Conservation (phyloP, 306 rosid species). For the Medicago ruthenica region DNA sequence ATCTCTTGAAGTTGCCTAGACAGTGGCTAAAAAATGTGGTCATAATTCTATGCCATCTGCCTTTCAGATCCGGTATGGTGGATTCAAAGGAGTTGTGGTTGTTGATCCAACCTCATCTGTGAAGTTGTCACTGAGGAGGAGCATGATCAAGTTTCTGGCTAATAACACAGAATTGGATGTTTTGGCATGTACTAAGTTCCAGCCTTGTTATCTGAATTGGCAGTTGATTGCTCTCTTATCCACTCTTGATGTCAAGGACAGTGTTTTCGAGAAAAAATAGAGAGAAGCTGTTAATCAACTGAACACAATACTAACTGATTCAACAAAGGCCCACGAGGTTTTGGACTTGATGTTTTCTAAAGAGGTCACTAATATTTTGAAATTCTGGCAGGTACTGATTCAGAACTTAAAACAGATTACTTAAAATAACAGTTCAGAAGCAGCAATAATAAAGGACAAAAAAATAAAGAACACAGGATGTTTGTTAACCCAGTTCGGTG, state of each 20-base stretch:
- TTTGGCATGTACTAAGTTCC: slow-evolving; percentile 70
- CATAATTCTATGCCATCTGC: slow-evolving; percentile 64
- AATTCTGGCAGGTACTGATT: too few relatives aligned
- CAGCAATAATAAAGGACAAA: too few relatives aligned
- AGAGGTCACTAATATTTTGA: slow-evolving; percentile 70
- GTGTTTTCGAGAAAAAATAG: slow-evolving; percentile 67
- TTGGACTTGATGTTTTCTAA: slow-evolving; percentile 76
- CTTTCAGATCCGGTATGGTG: slow-evolving; percentile 87
- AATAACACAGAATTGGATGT: slow-evolving; percentile 67
- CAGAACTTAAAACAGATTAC: too few relatives aligned
- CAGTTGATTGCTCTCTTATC: slow-evolving; percentile 80
- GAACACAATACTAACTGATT: slow-evolving; percentile 64
- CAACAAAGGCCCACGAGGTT: slow-evolving; percentile 68
- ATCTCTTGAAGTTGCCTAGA: slow-evolving; percentile 67
- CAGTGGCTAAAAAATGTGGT: slow-evolving; percentile 73
- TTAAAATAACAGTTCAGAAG: too few relatives aligned
- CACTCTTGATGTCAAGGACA: slow-evolving; percentile 71
- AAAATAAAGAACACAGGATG: too few relatives aligned
- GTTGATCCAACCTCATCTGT: slow-evolving; percentile 68
- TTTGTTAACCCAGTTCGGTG: too few relatives aligned
- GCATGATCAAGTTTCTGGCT: slow-evolving; percentile 78
- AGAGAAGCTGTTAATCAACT: slow-evolving; percentile 62
- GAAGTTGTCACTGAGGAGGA: slow-evolving; percentile 73
- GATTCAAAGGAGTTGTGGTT: slow-evolving; percentile 90
- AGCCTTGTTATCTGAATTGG: slow-evolving; percentile 76